phyloP scores from a whole-genome alignment of 1,284 basidiomycete genomes.

The Cystobasidium slooffiae region DNA sequence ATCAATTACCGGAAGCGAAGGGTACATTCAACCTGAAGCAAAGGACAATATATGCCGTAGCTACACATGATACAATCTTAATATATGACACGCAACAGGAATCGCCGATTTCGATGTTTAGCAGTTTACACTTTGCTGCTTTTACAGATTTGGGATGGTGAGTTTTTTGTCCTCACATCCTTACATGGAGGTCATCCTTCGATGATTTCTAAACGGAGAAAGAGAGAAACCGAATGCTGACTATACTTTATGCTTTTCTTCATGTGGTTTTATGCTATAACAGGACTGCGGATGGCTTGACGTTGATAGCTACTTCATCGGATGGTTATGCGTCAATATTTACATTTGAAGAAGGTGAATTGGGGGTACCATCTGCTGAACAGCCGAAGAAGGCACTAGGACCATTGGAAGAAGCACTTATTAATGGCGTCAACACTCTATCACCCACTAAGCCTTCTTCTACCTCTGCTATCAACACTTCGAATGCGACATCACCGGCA shows the following conservation, averaged over 20 bases:
- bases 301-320: constrained; percentile 84
- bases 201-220: no score
- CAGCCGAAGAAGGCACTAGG: constrained; percentile 12
- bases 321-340: constrained; percentile 98
- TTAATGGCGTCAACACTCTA: constrained; percentile 7
- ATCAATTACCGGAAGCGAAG: not conserved
- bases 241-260: no score
- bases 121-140: constrained; percentile 94
- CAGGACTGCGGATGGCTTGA: constrained; percentile 95
- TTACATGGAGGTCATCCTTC: constrained; percentile 19
- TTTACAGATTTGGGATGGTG: constrained; percentile 97
- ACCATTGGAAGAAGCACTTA: constrained; percentile 24
- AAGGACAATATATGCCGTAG: constrained; percentile 92
- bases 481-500: not conserved
- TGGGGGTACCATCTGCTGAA: constrained; percentile 65
- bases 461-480: not conserved
- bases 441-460: constrained; percentile 12
- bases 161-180: constrained; percentile 55
- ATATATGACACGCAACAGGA: constrained; percentile 98
- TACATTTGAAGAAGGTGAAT: constrained; percentile 76
- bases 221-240: no score
- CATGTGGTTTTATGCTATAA: not conserved
- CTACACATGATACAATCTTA: constrained; percentile 92
- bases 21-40: constrained; percentile 79
- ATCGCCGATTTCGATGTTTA: constrained; percentile 87